These are phyloP conservation scores for Tolypocladium sp. DNA, from an alignment of 2,329 filamentous ascomycete species.

Conservation along the genomic window DNA sequence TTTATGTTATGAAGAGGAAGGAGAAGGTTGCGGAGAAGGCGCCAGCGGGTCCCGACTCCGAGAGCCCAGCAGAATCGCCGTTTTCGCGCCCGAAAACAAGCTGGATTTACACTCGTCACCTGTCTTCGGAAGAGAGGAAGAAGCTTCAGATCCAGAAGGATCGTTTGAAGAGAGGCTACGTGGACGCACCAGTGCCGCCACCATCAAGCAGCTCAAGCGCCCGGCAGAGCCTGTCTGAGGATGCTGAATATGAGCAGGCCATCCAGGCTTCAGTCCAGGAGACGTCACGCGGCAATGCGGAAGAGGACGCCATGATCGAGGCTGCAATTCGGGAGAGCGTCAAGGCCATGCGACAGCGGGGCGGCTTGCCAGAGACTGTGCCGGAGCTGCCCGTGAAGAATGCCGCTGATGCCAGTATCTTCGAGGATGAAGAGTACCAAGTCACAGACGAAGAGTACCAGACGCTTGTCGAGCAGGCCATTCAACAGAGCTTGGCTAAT, in stretches of 20 bases:
- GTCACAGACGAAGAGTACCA: constrained; percentile 52
- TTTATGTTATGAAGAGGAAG: constrained; percentile 44
- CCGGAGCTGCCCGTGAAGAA: constrained; percentile 13
- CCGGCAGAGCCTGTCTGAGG: constrained; percentile 20
- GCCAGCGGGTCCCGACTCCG: constrained; percentile 8
- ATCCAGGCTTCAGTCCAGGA: constrained; percentile 61
- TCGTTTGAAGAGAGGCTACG: constrained; percentile 23
- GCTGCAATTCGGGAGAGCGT: constrained; percentile 66
- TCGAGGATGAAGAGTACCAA: constrained; percentile 30
- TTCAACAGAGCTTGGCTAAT: constrained; percentile 38
- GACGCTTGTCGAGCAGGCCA: constrained; percentile 44
- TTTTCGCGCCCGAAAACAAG: constrained; percentile 28
- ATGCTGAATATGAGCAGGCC: constrained; percentile 59
- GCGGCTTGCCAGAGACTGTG: constrained; percentile 15
- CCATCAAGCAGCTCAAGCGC: constrained; percentile 7
- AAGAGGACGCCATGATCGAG: constrained; percentile 65
- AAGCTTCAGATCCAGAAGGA: constrained; percentile 39
- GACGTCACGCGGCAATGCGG: constrained; percentile 59
- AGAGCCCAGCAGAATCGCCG: constrained; percentile 9
- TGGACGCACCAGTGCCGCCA: constrained; percentile 8
- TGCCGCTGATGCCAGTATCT: constrained; percentile 18
- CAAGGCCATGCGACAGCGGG: constrained; percentile 35
- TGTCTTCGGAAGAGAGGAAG: constrained; percentile 42
- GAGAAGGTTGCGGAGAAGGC: constrained; percentile 28
- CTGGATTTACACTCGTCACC: constrained; percentile 37